Evolutionary conservation across 805 yeast genomes (phyloP), one percentile per base, ranked within the genome.

Genomic region (Metschnikowia arizonensis): DNA sequence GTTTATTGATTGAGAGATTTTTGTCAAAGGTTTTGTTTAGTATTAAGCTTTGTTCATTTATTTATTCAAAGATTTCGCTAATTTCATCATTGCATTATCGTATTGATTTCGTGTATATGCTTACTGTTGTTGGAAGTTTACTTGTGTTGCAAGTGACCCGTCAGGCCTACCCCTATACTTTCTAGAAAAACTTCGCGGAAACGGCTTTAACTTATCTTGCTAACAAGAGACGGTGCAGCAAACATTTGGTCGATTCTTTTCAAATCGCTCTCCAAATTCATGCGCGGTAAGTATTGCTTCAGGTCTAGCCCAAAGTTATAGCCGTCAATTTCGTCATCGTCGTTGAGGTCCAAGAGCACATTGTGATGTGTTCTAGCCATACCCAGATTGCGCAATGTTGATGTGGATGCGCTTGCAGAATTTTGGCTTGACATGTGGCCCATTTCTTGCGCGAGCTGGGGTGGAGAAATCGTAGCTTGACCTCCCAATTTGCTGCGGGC

Each of bases 181-280:
- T 36, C n/a, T 17, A 9, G 25, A 28, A 37, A n/a, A 9, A 24
- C 18, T n/a, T n/a, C 34, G 29, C 29, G 29, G 15, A 5, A 14
- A 21, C 29, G 28, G 29, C 28, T 31, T 29, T 25, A 40, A 18
- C 43, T 29, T 28, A 35, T 19, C 32, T 44, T 37, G 21, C 38
- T 32, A 12, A 44, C 40, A 21, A 44, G 41, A 9, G 31, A 25
- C 4, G 33, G 43, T 10, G 36, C 37, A 12, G 47, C 33, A 23
- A 49, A 38, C 53, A 49, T 47, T 40, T 42, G 50, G 34, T 52
- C 55, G 21, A 50, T 50, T 41, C 48, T 38, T 26, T 43, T 49
- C 42, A 51, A 45, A 40, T 51, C 55, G 17, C 47, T 44, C 47
- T 49, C 55, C 39, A 51, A 45, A 45, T 49, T 51, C 37, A 47